Conservation (phyloP, 352 stramenopile genomes). For the Globisporangium paroecandrum region DNA sequence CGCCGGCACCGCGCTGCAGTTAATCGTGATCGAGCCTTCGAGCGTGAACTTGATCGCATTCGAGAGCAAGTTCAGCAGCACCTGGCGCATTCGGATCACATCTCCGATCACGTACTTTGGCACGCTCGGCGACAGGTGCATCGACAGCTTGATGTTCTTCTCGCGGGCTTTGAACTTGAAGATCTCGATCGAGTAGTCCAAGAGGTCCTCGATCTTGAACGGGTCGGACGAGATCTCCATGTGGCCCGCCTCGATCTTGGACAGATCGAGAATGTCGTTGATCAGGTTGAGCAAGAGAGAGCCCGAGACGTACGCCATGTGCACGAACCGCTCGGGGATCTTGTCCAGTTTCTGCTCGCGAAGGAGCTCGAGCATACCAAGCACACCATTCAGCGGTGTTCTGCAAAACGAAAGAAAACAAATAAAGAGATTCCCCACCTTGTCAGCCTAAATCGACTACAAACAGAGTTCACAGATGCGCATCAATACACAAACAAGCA, state of each 20-base stretch:
- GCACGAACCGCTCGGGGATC: slow-evolving; percentile 54
- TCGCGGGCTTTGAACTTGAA: slow-evolving; percentile 80
- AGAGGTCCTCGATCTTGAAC: slow-evolving; percentile 65
- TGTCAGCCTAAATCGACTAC: background rate
- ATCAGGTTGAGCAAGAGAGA: slow-evolving; percentile 68
- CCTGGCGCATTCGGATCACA: slow-evolving; percentile 57
- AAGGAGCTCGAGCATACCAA: slow-evolving; percentile 75
- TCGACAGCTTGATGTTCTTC: slow-evolving; percentile 78
- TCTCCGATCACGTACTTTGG: slow-evolving; percentile 59
- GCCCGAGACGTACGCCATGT: slow-evolving; percentile 69
- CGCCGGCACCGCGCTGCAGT: slow-evolving; percentile 51
- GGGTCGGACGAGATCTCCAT: slow-evolving; percentile 76
- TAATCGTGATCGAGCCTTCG: slow-evolving; percentile 63
- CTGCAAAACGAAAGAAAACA: slow-evolving; percentile 12
- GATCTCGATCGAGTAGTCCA: slow-evolving; percentile 80
- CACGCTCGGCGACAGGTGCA: slow-evolving; percentile 50
- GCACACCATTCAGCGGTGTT: slow-evolving; percentile 73
- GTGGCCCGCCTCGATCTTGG: slow-evolving; percentile 90
- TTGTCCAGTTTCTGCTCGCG: slow-evolving; percentile 61
- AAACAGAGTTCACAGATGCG: background rate
- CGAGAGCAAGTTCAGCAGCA: slow-evolving; percentile 71
- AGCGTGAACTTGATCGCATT: slow-evolving; percentile 84
- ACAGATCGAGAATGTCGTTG: slow-evolving; percentile 87
- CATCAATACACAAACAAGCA: background rate
- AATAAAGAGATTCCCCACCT: too few species aligned